phyloP scores from a whole-genome alignment of 2,329 filamentous ascomycete genomes.

The Knufia petricola region DNA sequence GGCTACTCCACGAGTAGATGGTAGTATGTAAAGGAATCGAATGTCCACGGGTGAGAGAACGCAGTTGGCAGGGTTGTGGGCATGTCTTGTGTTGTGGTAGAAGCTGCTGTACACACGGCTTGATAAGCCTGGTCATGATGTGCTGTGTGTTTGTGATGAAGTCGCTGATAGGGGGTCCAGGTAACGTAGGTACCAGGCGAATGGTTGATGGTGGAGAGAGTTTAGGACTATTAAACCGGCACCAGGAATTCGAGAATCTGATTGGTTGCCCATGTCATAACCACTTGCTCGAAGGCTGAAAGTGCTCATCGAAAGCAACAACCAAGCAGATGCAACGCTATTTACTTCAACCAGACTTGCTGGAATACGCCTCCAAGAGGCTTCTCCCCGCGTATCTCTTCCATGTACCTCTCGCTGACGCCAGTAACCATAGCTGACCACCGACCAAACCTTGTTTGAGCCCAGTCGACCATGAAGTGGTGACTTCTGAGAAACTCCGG shows the following conservation, averaged over 20 bases:
- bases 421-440: slow-evolving; percentile 22
- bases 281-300: not conserved
- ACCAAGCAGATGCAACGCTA: not conserved
- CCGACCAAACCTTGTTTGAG: slow-evolving; percentile 21
- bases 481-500: slow-evolving; percentile 23
- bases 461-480: slow-evolving; percentile 22
- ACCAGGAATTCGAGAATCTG: too few species aligned
- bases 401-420: slow-evolving; percentile 21
- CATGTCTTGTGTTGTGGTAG: too few species aligned
- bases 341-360: slow-evolving; percentile 22
- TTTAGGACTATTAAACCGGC: not conserved
- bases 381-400: slow-evolving; percentile 17
- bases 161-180: not conserved
- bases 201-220: not conserved
- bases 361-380: slow-evolving; percentile 22
- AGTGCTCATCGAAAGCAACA: not conserved
- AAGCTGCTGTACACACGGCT: not conserved
- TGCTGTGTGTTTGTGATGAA: not conserved
- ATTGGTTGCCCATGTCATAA: too few species aligned
- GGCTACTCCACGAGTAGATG: too few species aligned
- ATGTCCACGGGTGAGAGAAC: too few species aligned
- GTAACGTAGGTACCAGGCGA: not conserved
- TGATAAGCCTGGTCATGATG: not conserved
- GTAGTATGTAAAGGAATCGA: too few species aligned
- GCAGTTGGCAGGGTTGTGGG: too few species aligned